Evolutionary conservation across 2,329 filamentous ascomycete genomes (phyloP), one percentile per base, ranked within the genome.

Genomic region (Fusarium buxicola): DNA sequence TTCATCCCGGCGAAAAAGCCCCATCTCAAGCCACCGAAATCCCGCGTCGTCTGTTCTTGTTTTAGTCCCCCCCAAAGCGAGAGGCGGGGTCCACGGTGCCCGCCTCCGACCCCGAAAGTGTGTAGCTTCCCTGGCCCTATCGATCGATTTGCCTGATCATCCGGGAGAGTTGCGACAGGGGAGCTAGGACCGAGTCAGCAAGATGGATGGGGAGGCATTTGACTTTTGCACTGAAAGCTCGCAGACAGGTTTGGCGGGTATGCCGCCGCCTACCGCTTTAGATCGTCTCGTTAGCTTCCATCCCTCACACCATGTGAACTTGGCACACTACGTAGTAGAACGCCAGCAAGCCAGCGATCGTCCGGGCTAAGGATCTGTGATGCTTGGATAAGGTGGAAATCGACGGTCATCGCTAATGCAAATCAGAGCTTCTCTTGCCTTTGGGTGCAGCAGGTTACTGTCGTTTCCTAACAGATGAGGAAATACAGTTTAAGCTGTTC

Each of bases 181-280:
- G 43, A 34, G 34, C 54, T 46, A 38, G 45, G 60, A 36, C 52
- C 25, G 47, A 62, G 52, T 58, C 52, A 52, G 57, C 36, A 65
- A 55, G 35, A 21, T 21, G 24, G 56, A 61, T 60, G 61, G 60
- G 49, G 47, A 65, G 61, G 60, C 51, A 65, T 62, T 65, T 65
- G 51, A 54, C 61, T 65, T 62, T 51, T 38, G 43, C 34, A 25
- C 52, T 35, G 35, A 48, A 58, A 48, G 52, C 24, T 25, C 45
- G n/a, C n/a, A n/a, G n/a, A n/a, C 49, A 35, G 13, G 32, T 40
- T 28, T 53, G 46, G 27, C 44, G 40, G 58, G 35, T 52, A 39
- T 61, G 58, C 34, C 48, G 32, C 44, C 46, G 47, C 28, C 44
- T 38, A 21, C 34, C 53, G 24, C 46, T 54, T 21, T 39, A 36